Evolutionary conservation across 2,329 filamentous ascomycete genomes (phyloP), one percentile per base, ranked within the genome.

Genomic region (Colletotrichum sp.): DNA sequence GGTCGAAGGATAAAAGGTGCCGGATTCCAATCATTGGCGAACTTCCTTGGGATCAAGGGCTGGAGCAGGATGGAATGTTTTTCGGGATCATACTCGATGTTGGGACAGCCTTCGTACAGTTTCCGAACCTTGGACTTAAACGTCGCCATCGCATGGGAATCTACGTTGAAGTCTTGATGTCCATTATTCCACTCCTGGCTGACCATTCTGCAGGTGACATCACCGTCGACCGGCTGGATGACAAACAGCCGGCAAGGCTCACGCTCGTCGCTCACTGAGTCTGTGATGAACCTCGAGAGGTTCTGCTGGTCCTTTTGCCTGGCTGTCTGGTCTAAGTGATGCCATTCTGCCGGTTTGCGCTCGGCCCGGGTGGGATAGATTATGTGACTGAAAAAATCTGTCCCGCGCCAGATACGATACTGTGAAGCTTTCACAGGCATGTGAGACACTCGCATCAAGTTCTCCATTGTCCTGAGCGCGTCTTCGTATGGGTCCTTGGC

Each of bases 1-100:
- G 43, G 16, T 8, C 74, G 71, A 5, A 84, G 77, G n/a, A 77
- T 67, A 48, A 74, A 77, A 4, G 21, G 58, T 13, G 48, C 10
- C 8, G 64, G 28, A 24, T 68, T 65, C 58, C 71, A 71, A 18
- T 30, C 13, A 3, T n/a, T 7, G 6, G 18, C 6, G 15, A 12
- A 8, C 2, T 61, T 55, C 10, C 38, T 10, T 12, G 43, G 18
- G 8, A 65, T 26, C 36, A 34, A 26, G 18, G 63, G 30, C 34
- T 60, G 21, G 26, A 76, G 26, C 24, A 76, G 38, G 6, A 76
- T 15, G 28, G 38, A 63, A 65, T 76, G 43, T 18, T 60, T 60
- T 16, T 18, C 55, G 15, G 75, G 43, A 6, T 75, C 60, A 16
- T 72, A 77, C 6, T 28, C 24, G 13, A 55, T 28, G 3, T n/a